A percentile compares a stretch with the other conserved stretches of the same genome.
Conservation (phyloP, 2,329 filamentous ascomycete species). For the Dactylellina leptospora region DNA sequence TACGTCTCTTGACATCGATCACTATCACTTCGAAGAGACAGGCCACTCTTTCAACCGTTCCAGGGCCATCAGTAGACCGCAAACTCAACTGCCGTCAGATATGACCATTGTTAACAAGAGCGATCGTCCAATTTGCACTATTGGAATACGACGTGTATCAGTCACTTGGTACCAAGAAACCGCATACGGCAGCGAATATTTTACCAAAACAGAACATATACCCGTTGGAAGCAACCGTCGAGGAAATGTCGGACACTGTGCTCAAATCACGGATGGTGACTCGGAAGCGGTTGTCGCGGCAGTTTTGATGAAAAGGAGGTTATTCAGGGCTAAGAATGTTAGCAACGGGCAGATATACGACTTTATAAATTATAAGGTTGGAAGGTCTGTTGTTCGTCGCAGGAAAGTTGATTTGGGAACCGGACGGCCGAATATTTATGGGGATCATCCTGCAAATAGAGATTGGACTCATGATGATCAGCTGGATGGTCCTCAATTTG, state of each 20-base stretch:
- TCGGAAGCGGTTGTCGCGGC: neutral
- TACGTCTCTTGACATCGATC: neutral
- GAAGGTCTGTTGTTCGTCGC: neutral
- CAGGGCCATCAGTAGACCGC: no score
- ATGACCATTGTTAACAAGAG: no score
- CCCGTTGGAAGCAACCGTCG: neutral
- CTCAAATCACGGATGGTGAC: neutral
- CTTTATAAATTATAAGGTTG: neutral
- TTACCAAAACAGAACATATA: neutral
- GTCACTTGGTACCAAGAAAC: neutral
- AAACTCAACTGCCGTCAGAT: no score
- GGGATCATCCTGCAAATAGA: neutral
- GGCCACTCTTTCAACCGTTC: neutral
- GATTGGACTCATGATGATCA: constrained; percentile 12
- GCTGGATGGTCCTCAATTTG: neutral
- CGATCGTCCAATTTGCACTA: neutral
- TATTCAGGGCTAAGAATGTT: no score
- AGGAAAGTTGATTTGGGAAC: neutral
- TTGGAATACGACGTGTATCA: constrained; percentile 10
- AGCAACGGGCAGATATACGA: neutral
- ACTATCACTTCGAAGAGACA: neutral
- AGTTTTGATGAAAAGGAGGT: neutral
- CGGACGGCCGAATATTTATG: constrained; percentile 11
- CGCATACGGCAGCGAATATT: neutral
- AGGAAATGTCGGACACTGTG: neutral